Evolutionary conservation across 352 stramenopile species (phyloP).

Genomic region (Pythium insidiosum): DNA sequence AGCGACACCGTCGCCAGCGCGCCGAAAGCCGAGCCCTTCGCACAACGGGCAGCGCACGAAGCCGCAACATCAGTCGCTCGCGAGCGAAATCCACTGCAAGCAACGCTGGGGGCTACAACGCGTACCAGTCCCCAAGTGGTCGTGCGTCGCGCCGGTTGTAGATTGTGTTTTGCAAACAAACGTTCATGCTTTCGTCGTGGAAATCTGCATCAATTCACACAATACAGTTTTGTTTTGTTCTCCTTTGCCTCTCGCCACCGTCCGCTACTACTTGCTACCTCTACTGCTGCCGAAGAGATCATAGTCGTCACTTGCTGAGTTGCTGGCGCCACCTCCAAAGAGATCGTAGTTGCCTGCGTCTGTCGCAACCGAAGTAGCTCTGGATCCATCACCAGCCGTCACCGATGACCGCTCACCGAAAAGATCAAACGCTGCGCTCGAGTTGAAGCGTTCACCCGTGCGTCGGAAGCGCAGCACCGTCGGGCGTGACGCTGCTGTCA

Average conservation of each 20-base stretch:
- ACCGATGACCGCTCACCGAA: conserved; percentile 43
- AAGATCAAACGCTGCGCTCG: conserved; percentile 41
- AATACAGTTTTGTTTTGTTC: not conserved
- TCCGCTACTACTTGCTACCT: no score
- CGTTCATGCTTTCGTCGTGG: not conserved
- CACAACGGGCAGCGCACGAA: conserved; percentile 35
- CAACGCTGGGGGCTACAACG: conserved; percentile 44
- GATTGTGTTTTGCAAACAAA: not conserved
- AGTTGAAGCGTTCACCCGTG: conserved; percentile 26
- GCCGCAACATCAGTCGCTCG: conserved; percentile 47
- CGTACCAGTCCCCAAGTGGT: conserved; percentile 47
- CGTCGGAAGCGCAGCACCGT: conserved; percentile 64
- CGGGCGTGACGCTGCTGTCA: conserved; percentile 42
- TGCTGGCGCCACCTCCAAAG: not conserved
- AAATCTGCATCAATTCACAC: not conserved
- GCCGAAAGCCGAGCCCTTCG: conserved; percentile 26
- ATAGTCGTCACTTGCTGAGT: not conserved
- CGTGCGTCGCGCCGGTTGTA: conserved; percentile 3
- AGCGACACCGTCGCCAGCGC: conserved; percentile 25
- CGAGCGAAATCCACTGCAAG: conserved; percentile 43
- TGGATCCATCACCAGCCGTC: not conserved
- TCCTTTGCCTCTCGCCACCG: not conserved
- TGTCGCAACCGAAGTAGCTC: not conserved
- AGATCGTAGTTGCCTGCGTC: not conserved
- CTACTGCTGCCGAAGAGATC: no score